Conservation (phyloP, 2,329 filamentous ascomycete genomes). For the Botryotinia narcissicola region DNA sequence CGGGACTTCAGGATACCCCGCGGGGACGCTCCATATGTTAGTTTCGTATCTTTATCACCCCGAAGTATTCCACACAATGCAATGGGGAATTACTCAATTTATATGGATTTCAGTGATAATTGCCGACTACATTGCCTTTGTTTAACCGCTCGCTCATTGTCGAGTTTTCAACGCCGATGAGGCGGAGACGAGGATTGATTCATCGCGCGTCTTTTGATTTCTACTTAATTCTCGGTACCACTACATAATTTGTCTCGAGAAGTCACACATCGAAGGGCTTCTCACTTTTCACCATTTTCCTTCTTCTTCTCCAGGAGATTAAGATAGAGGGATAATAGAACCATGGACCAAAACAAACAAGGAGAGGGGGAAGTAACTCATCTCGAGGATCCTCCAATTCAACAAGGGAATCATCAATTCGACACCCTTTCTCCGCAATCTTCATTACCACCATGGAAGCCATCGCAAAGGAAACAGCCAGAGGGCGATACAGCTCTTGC, state of each 20-base stretch:
- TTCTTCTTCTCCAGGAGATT: not conserved
- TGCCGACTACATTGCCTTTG: not conserved
- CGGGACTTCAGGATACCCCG: not conserved
- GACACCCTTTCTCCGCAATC: not conserved
- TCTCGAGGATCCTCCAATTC: not conserved
- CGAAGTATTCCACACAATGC: not conserved
- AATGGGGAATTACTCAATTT: not conserved
- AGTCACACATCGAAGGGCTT: not conserved
- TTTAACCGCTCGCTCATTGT: not conserved
- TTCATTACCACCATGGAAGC: not conserved
- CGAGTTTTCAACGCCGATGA: not conserved
- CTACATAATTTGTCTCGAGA: not conserved
- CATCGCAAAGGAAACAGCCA: not conserved
- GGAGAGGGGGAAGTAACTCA: not conserved
- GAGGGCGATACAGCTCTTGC: conserved; percentile 3
- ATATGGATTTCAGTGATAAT: not conserved
- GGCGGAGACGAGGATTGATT: not conserved
- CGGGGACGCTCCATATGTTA: not conserved
- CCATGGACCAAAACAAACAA: not conserved
- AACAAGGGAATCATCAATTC: not conserved
- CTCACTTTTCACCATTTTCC: not conserved
- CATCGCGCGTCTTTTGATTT: not conserved
- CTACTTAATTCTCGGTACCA: not conserved
- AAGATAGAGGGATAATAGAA: not conserved
- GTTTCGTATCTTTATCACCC: not conserved